These are phyloP conservation scores for Xylariomycetidae sp. DNA, from an alignment of 2,329 filamentous ascomycete species.

Conservation along the genomic window DNA sequence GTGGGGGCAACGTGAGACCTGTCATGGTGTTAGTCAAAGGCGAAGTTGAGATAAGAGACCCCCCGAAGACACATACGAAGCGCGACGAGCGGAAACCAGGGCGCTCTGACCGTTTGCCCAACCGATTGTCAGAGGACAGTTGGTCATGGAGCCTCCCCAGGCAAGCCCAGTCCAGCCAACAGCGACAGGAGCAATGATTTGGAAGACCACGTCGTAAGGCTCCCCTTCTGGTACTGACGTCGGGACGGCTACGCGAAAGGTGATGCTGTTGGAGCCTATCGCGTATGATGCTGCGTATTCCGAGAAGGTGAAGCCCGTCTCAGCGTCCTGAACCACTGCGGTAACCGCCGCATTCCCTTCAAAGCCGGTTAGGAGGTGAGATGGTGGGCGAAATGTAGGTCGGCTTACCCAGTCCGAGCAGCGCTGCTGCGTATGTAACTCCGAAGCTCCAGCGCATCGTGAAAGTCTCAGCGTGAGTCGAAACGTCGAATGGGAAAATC, in stretches of 20 bases:
- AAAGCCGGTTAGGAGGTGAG: too few species aligned
- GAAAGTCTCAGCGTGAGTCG: conserved; percentile 1
- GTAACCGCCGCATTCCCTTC: conserved; percentile 18
- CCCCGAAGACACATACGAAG: conserved; percentile 39
- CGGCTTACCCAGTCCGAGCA: conserved; percentile 20
- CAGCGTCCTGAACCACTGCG: conserved; percentile 19
- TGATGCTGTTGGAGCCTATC: conserved; percentile 20
- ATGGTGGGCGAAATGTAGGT: background rate
- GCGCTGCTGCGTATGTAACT: conserved; percentile 14
- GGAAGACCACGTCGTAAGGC: conserved; percentile 36
- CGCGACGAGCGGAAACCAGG: conserved; percentile 38
- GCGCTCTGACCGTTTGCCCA: conserved; percentile 39
- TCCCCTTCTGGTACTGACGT: too few species aligned
- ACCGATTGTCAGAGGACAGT: conserved; percentile 40
- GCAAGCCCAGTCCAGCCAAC: conserved; percentile 44
- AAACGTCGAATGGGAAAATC: background rate
- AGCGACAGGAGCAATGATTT: conserved; percentile 37
- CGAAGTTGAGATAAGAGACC: background rate
- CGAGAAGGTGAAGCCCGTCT: conserved; percentile 28
- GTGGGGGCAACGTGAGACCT: conserved; percentile 33
- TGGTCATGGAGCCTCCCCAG: conserved; percentile 46
- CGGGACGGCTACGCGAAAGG: conserved; percentile 33
- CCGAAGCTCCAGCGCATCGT: conserved; percentile 23
- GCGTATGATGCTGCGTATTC: conserved; percentile 20
- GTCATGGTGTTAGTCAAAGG: conserved; percentile 1